phyloP scores from a whole-genome alignment of 139 green algal genomes.

The Tetradesmus lagerheimii region DNA sequence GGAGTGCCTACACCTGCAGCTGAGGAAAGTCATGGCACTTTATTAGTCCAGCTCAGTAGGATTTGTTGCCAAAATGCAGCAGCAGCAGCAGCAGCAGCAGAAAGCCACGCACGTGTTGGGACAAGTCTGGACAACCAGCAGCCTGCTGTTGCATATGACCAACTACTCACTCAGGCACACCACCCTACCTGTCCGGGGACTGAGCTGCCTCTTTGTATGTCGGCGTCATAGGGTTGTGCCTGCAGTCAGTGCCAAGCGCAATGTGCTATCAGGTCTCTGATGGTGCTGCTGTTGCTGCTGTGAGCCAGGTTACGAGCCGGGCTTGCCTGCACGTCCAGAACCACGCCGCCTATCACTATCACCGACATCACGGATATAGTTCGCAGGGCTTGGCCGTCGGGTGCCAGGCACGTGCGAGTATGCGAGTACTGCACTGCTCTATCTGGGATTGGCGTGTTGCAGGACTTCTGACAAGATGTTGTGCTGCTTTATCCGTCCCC shows the following conservation, averaged over 20 bases:
- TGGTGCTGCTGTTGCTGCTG: neutral
- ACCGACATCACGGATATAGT: neutral
- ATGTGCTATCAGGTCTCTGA: neutral
- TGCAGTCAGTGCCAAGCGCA: neutral
- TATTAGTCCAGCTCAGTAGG: too few species aligned
- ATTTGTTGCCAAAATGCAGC: too few species aligned
- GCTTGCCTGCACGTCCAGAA: slow-evolving; percentile 30
- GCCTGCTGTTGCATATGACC: neutral
- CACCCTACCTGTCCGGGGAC: slow-evolving; percentile 21
- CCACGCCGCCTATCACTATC: slow-evolving; percentile 19
- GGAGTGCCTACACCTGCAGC: too few species aligned
- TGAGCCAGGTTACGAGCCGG: neutral
- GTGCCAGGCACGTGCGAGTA: neutral
- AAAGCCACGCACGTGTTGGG: too few species aligned
- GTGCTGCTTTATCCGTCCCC: too few species aligned
- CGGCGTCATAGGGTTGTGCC: neutral
- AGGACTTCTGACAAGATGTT: neutral
- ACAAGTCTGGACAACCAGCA: neutral
- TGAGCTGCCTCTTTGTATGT: slow-evolving; percentile 17
- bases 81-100: too few species aligned
- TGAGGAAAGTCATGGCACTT: neutral
- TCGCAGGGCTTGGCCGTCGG: too few species aligned
- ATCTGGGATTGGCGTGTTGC: too few species aligned
- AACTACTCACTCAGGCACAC: neutral
- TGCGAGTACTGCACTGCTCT: neutral